A percentile compares a stretch with the other conserved stretches of the same genome.
phyloP scores from a whole-genome alignment of 768 basidiomycete genomes.

The Cystofilobasidium ferigula region DNA sequence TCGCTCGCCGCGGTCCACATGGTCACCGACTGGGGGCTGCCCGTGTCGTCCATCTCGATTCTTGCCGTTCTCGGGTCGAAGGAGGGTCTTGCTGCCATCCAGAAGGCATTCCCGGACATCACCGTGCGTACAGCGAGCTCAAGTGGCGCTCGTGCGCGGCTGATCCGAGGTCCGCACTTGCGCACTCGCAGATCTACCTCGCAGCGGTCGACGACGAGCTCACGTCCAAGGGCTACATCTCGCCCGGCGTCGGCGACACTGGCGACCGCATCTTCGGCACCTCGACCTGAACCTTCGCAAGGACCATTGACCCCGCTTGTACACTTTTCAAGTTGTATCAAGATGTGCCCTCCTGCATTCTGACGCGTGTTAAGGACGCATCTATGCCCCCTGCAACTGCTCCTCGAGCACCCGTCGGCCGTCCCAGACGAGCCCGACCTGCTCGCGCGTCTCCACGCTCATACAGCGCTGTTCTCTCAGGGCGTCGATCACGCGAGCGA shows the following conservation, averaged over 20 bases:
- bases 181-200: conserved; percentile 59
- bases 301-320: too few relatives aligned
- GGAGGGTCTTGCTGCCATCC: conserved; percentile 59
- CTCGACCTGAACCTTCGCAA: background rate
- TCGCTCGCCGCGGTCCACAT: conserved; percentile 76
- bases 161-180: background rate
- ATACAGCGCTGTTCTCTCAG: conserved; percentile 17
- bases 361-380: too few relatives aligned
- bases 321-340: too few relatives aligned
- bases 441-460: conserved; percentile 24
- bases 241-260: conserved; percentile 21
- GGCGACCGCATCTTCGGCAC: conserved; percentile 17
- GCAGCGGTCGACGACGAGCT: conserved; percentile 66
- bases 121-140: conserved; percentile 55
- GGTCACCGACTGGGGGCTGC: conserved; percentile 46
- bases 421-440: conserved; percentile 21
- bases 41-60: conserved; percentile 62
- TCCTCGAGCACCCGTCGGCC: background rate
- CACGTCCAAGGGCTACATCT: conserved; percentile 47
- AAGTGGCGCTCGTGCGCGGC: background rate
- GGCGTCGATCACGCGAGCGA: conserved; percentile 28
- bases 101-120: conserved; percentile 58
- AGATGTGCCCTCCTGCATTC: too few relatives aligned
- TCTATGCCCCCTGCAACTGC: background rate
- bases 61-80: conserved; percentile 69